Base-by-base conservation (phyloP, 169 alveolate species). In the Cryptosporidium meleagridis region DNA sequence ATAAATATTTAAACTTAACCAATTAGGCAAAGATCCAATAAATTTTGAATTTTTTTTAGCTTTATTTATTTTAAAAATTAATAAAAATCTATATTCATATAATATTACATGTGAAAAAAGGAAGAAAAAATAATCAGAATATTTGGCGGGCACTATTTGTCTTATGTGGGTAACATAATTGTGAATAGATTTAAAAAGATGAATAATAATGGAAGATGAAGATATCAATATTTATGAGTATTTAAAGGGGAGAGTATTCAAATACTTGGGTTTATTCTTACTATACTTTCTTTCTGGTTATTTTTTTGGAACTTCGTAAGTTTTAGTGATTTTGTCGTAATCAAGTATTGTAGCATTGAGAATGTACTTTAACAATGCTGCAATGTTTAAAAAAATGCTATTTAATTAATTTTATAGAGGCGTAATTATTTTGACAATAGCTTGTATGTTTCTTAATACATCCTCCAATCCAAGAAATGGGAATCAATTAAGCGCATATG, bases 391-490 rank as follows among this genome's bases (percentile, higher is more conserved):
- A n/a, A 4, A 65, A 8, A 21, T 5, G 33, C 33, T 29, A 0
- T 33, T n/a, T 37, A 29, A 37, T 26, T 37, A 14, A 80, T 33
- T 12, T 61, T 18, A 14, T 10, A 80, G 89, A 41, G 89, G 89
- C 3, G 4, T 80, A 21, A 80, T 80, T 8, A 29, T 80, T 39
- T 48, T 80, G 29, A 62, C 75, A 23, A 80, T 80, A 9, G 21
- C 62, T 37, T 75, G 89, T 37, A 8, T 80, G n/a, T 80, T 80
- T 39, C 33, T 80, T 5, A 80, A 80, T 80, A 80, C 89, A 14
- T 80, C 89, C 5, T 41, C 89, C 16, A 35, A 16, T 31, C 44
- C 37, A 1, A 80, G 51, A 7, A 48, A 48, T 39, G 65, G 31
- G 41, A 31, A n/a, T 12, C 67, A 80, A 10, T 44, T 80, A 41